Evolutionary conservation across 2,329 filamentous ascomycete genomes (phyloP), one percentile per base, ranked within the genome.

Genomic region (Fusarium succisae): DNA sequence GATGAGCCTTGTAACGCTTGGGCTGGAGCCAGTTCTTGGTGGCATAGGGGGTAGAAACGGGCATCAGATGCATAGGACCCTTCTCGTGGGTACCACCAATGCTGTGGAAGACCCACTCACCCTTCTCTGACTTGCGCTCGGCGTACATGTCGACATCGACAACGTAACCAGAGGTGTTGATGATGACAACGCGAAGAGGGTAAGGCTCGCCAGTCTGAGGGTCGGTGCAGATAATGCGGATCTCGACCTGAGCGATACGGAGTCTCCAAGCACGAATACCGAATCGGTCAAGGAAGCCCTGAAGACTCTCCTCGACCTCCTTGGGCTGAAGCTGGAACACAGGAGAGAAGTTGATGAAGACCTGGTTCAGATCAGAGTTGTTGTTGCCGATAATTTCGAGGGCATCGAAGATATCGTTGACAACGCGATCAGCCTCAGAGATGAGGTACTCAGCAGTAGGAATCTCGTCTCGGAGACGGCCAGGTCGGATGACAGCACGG

Each of bases 321-420:
- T 91, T 86, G 8, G 96, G 95, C 80, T 94, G 89, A 55, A 99
- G 91, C 82, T 95, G 94, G 91, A 99, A 98, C 67, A 98, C 94
- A 15, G 95, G 94, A 0, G 94, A 96, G 87, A 99, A 99, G 90
- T 99, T 98, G 89, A 99, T 96, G 88, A 99, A 99, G 89, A 99
- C 96, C 86, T 99, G 96, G 88, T 99, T 99, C 81, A 99, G 89
- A 88, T 99, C 96, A 58, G 96, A 98, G 87, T 97, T 97, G 87
- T 98, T 98, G 89, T 98, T 98, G 81, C 96, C 96, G 81, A 98
- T 97, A 79, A 99, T 98, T 88, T 99, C 96, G 66, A 99, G 88
- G 50, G 96, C 96, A 81, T 99, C 96, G 59, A 98, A 91, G 80
- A 99, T 98, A 81, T 99, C 96, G 82, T 94, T 98, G 90, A 99